Conservation (phyloP, 1,139 yeast species). For the Nakaseomyces uthaithaninus region DNA sequence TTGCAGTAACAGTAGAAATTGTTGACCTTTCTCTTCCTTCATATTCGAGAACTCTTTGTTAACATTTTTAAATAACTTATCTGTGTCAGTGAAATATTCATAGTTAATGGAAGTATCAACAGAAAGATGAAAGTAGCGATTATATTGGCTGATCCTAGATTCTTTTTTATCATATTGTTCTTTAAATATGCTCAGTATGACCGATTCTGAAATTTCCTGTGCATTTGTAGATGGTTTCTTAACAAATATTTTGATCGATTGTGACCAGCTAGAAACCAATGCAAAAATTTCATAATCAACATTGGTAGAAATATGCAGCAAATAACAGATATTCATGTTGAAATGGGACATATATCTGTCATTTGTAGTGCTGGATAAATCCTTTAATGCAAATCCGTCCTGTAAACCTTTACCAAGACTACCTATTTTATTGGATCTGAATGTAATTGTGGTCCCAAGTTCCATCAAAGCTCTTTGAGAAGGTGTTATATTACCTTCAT, state of each 20-base stretch:
- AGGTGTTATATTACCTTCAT: conserved; percentile 64
- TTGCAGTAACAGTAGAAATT: conserved; percentile 60
- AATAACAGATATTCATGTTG: conserved; percentile 53
- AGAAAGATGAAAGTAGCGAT: conserved; percentile 45
- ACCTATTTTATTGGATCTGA: conserved; percentile 60
- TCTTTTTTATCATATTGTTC: conserved; percentile 44
- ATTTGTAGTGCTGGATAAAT: conserved; percentile 43
- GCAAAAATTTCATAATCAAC: conserved; percentile 65
- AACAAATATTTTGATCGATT: conserved; percentile 46
- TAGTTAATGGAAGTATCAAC: conserved; percentile 46
- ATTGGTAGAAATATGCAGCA: conserved; percentile 66
- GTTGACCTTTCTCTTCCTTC: conserved; percentile 62
- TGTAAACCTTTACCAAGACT: conserved; percentile 83
- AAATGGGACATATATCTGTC: conserved; percentile 48
- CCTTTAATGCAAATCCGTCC: conserved; percentile 66
- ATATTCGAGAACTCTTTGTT: conserved; percentile 48
- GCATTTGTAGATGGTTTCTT: conserved; percentile 65
- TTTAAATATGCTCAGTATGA: conserved; percentile 41
- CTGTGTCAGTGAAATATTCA: conserved; percentile 43
- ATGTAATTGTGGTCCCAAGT: conserved; percentile 64
- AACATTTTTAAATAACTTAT: conserved; percentile 46
- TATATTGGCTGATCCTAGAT: conserved; percentile 38
- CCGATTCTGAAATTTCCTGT: conserved; percentile 41
- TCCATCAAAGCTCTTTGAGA: conserved; percentile 71
- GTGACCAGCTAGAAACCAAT: conserved; percentile 60